These are phyloP conservation scores for Capniomyces stellatus DNA, from an alignment of 371 early-diverging fungal species.

Conservation along the genomic window DNA sequence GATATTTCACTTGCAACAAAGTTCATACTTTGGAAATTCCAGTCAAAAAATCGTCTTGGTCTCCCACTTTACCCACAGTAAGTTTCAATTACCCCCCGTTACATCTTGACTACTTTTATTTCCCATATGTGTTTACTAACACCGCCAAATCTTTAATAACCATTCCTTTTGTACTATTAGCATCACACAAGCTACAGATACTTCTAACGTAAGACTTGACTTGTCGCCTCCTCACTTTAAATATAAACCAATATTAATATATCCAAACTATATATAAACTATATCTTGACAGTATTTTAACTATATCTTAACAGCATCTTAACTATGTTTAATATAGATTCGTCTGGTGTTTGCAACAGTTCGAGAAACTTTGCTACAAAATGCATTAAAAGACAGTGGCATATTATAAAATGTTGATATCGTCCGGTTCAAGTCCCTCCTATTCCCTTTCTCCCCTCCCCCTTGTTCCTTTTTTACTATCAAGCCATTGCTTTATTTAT, in stretches of 20 bases:
- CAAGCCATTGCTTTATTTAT: no score
- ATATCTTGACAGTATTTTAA: no score
- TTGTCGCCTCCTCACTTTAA: no score
- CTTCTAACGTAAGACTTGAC: conserved; percentile 51
- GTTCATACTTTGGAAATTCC: conserved; percentile 68
- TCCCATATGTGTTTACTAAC: no score
- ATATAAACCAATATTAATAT: no score
- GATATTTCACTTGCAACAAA: conserved; percentile 50
- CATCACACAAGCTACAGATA: conserved; percentile 93
- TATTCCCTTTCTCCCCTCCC: no score
- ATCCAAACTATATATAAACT: no score
- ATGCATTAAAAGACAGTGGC: conserved; percentile 66
- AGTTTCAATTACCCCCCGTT: not conserved
- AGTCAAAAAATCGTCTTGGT: conserved; percentile 51
- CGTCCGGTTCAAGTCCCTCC: no score
- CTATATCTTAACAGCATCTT: no score
- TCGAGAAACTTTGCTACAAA: conserved; percentile 83
- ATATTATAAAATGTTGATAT: conserved; percentile 51
- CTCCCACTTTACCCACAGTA: conserved; percentile 72
- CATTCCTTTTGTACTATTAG: not conserved
- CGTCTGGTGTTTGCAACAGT: conserved; percentile 86
- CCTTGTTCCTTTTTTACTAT: no score
- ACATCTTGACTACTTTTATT: no score
- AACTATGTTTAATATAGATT: conserved; percentile 29
- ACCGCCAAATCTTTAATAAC: no score